Conservation (phyloP, 1,139 yeast genomes). For the Meyerozyma elateridarum region DNA sequence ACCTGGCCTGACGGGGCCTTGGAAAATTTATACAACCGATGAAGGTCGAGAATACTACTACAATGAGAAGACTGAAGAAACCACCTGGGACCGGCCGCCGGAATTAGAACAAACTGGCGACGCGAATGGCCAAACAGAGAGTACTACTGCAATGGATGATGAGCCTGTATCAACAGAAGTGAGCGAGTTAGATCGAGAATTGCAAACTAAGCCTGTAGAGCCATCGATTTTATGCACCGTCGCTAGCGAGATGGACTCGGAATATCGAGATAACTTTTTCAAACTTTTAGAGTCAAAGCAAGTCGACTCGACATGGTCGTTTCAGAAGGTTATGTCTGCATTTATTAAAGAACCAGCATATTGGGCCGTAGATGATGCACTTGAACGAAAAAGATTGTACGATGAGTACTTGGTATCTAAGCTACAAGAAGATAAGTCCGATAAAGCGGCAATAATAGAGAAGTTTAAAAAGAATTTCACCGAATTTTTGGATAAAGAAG, state of each 20-base stretch:
- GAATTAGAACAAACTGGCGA: conserved; percentile 20
- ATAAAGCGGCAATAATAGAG: conserved; percentile 49
- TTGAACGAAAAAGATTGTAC: conserved; percentile 56
- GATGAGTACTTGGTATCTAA: conserved; percentile 59
- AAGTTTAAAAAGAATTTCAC: conserved; percentile 53
- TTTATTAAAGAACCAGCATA: conserved; percentile 59
- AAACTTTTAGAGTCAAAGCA: conserved; percentile 46
- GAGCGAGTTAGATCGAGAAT: conserved; percentile 12
- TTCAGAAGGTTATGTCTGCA: conserved; percentile 59
- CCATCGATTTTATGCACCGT: neutral
- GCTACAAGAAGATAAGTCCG: conserved; percentile 49
- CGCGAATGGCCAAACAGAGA: conserved; percentile 2
- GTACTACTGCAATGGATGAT: neutral
- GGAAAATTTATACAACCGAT: conserved; percentile 65
- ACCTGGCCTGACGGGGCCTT: conserved; percentile 54
- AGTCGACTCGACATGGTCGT: conserved; percentile 76
- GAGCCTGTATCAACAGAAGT: conserved; percentile 8
- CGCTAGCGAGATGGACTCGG: conserved; percentile 1
- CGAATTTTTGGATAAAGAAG: conserved; percentile 39
- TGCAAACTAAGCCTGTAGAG: conserved; percentile 10
- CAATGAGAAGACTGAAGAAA: conserved; percentile 57
- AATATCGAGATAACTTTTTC: conserved; percentile 29
- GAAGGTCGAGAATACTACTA: conserved; percentile 74
- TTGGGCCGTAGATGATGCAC: conserved; percentile 63
- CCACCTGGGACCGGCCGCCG: conserved; percentile 77